These are phyloP conservation scores for Boletellus ananas DNA, from an alignment of 768 basidiomycete genomes.

Conservation along the genomic window DNA sequence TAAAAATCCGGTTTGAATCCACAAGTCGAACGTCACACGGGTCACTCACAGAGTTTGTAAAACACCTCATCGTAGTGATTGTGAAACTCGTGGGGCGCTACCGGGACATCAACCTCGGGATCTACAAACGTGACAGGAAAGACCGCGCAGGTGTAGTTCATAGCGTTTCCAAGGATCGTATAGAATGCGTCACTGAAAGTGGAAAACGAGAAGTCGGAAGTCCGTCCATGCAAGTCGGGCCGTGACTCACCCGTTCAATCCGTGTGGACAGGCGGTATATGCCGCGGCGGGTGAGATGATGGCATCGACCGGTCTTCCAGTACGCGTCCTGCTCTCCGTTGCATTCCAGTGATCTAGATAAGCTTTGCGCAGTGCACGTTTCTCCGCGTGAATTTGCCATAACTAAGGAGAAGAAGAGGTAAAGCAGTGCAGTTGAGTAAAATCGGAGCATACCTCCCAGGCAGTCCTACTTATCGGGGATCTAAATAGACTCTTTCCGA, in stretches of 20 bases:
- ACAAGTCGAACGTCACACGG: not conserved
- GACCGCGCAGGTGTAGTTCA: conserved; percentile 41
- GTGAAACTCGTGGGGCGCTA: conserved; percentile 37
- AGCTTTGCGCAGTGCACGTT: conserved; percentile 38
- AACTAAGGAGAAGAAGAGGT: conserved; percentile 23
- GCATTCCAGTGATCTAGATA: conserved; percentile 49
- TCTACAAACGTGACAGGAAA: conserved; percentile 51
- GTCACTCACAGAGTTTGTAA: conserved; percentile 42
- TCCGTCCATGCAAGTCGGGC: not conserved
- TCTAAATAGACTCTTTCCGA: conserved; percentile 45
- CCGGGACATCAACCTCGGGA: conserved; percentile 35
- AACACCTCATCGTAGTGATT: conserved; percentile 41
- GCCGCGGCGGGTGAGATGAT: conserved; percentile 46
- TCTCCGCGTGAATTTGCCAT: conserved; percentile 45
- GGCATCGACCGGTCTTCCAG: conserved; percentile 50
- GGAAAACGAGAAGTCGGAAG: conserved; percentile 11
- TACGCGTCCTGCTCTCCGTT: conserved; percentile 40
- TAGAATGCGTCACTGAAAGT: conserved; percentile 37
- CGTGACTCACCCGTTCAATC: conserved; percentile 36
- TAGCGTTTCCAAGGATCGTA: conserved; percentile 44
- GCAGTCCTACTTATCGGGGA: conserved; percentile 37
- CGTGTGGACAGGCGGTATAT: conserved; percentile 44
- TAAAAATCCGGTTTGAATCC: not conserved
- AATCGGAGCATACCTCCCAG: conserved; percentile 36
- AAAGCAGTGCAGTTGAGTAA: not conserved